Evolutionary conservation across 768 basidiomycete genomes (phyloP).

Genomic region (Asterophora parasitica): DNA sequence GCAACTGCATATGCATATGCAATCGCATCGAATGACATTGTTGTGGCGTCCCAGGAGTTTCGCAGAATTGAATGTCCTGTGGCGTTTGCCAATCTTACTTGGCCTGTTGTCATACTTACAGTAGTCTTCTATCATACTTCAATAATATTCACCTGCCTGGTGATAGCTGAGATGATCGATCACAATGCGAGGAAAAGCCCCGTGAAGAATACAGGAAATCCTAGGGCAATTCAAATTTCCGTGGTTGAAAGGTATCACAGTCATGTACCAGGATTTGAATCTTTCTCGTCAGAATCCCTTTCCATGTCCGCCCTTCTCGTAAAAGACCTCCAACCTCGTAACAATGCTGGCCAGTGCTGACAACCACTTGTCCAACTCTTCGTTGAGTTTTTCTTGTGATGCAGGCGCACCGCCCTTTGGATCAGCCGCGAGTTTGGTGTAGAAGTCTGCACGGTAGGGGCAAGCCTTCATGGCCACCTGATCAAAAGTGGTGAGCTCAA

Average conservation of each 20-base stretch:
- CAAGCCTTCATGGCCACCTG: constrained; percentile 64
- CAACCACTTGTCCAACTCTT: constrained; percentile 67
- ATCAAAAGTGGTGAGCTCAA: background rate
- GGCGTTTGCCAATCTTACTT: too few species aligned
- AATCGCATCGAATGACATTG: too few species aligned
- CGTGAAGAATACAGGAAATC: too few species aligned
- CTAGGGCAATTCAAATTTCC: too few species aligned
- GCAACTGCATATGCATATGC: too few species aligned
- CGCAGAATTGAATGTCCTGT: too few species aligned
- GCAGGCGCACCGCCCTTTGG: constrained; percentile 45
- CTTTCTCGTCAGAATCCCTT: constrained; percentile 40
- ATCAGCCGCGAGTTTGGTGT: constrained; percentile 59
- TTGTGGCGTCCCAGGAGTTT: too few species aligned
- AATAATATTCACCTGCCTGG: too few species aligned
- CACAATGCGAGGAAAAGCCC: too few species aligned
- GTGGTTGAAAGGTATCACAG: background rate
- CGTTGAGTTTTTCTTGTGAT: constrained; percentile 45
- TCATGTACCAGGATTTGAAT: background rate
- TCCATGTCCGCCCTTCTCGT: constrained; percentile 54
- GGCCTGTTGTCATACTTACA: too few species aligned
- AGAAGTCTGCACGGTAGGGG: constrained; percentile 65
- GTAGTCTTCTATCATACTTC: too few species aligned
- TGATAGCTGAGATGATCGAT: too few species aligned
- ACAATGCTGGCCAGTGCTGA: constrained; percentile 54
- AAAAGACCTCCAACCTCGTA: constrained; percentile 50